Conservation (phyloP, 2,329 filamentous ascomycete genomes). For the Ophioceras dolichostomum region DNA sequence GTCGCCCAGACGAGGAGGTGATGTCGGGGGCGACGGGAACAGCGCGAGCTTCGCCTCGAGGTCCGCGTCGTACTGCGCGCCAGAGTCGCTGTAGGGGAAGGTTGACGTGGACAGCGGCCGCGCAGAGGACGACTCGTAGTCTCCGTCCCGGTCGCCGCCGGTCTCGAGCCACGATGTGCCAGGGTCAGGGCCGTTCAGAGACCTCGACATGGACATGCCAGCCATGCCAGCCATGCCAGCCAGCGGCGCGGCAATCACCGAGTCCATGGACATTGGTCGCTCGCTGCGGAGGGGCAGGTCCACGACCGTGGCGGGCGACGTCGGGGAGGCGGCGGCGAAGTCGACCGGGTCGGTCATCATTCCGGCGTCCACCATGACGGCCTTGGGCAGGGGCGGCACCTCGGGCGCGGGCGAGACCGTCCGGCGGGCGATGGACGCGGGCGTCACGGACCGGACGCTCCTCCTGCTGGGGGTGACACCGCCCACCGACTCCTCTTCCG, state of each 20-base stretch:
- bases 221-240: too few relatives aligned
- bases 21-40: slow-evolving; percentile 40
- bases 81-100: slow-evolving; percentile 39
- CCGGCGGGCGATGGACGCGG: slow-evolving; percentile 29
- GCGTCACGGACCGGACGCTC: slow-evolving; percentile 32
- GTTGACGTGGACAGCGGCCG: slow-evolving; percentile 32
- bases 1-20: slow-evolving; percentile 15
- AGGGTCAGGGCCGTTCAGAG: slow-evolving; percentile 3
- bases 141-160: slow-evolving; percentile 10
- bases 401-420: slow-evolving; percentile 31
- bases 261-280: slow-evolving; percentile 29
- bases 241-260: slow-evolving; percentile 21
- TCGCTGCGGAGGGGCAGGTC: slow-evolving; percentile 7
- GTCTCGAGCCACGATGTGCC: slow-evolving; percentile 12
- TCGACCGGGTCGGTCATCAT: slow-evolving; percentile 49
- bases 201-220: too few relatives aligned
- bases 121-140: slow-evolving; percentile 17
- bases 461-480: slow-evolving; percentile 43
- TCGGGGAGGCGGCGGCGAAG: slow-evolving; percentile 11
- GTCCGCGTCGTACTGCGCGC: slow-evolving; percentile 35
- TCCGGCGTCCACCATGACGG: slow-evolving; percentile 46
- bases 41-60: slow-evolving; percentile 39
- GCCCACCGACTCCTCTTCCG: slow-evolving; percentile 57
- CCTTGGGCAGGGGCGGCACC: slow-evolving; percentile 35
- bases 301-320: slow-evolving; percentile 13